These are phyloP conservation scores for Blastocystis sp. DNA, from an alignment of 352 stramenopile genomes.

Conservation along the genomic window DNA sequence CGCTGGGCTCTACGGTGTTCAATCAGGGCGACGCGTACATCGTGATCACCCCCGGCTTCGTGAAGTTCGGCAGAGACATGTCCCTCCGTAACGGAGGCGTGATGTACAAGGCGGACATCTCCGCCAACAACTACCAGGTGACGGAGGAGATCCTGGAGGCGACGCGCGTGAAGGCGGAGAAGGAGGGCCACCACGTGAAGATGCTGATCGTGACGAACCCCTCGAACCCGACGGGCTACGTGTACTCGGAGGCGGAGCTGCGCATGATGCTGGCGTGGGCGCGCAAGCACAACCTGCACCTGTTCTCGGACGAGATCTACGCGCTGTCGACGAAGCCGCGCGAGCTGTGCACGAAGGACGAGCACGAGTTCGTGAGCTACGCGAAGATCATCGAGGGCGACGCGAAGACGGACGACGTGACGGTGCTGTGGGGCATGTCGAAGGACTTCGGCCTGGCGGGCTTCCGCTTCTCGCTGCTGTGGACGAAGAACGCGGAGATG, in stretches of 20 bases:
- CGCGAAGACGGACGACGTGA: conserved; percentile 56
- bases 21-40: conserved; percentile 51
- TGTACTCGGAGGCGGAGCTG: conserved; percentile 77
- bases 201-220: conserved; percentile 84
- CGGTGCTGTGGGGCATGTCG: conserved; percentile 79
- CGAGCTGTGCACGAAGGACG: conserved; percentile 91
- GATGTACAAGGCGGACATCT: conserved; percentile 68
- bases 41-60: conserved; percentile 63
- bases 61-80: conserved; percentile 62
- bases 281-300: conserved; percentile 76
- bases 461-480: conserved; percentile 80
- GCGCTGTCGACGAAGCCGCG: conserved; percentile 95
- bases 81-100: conserved; percentile 43
- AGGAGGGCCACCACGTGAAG: conserved; percentile 68
- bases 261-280: conserved; percentile 75
- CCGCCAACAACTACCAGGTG: conserved; percentile 58
- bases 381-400: conserved; percentile 65
- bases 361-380: conserved; percentile 75
- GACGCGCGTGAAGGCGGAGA: conserved; percentile 15
- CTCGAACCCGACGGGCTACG: conserved; percentile 81
- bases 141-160: conserved; percentile 66
- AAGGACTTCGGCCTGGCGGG: conserved; percentile 85
- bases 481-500: conserved; percentile 79
- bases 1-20: conserved; percentile 48
- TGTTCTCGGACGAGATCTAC: conserved; percentile 85